Evolutionary conservation across 805 yeast species (phyloP).

Genomic region (Lipomyces spencermartinsiae): DNA sequence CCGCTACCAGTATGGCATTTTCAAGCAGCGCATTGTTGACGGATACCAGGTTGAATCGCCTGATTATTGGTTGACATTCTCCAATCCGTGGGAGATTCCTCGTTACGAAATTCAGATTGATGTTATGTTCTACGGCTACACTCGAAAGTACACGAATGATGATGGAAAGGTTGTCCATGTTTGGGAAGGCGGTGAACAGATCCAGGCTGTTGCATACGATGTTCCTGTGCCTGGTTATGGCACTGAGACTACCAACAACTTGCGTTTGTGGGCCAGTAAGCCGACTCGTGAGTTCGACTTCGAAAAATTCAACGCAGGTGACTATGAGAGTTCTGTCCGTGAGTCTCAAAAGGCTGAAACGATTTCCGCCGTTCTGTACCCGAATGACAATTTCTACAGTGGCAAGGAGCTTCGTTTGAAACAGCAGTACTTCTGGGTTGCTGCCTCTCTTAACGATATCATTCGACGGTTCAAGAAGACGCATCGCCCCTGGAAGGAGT

Average conservation of each 20-base stretch:
- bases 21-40: conserved; percentile 84
- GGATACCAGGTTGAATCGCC: conserved; percentile 96
- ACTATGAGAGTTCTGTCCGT: conserved; percentile 80
- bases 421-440: conserved; percentile 97
- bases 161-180: conserved; percentile 64
- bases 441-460: conserved; percentile 90
- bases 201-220: conserved; percentile 87
- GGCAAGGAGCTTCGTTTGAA: conserved; percentile 92
- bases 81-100: conserved; percentile 94
- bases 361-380: conserved; percentile 89
- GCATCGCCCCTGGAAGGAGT: conserved; percentile 76
- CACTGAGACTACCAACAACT: conserved; percentile 81
- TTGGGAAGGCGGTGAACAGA: conserved; percentile 91
- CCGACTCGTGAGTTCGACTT: conserved; percentile 93
- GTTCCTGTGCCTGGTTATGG: conserved; percentile 88
- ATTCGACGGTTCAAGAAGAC: conserved; percentile 86
- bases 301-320: conserved; percentile 88
- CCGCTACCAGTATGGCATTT: conserved; percentile 92
- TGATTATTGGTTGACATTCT: conserved; percentile 88
- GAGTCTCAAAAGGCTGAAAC: conserved; percentile 90
- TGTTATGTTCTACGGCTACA: conserved; percentile 86
- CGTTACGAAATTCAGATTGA: conserved; percentile 87
- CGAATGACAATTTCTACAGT: conserved; percentile 88
- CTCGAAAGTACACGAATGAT: conserved; percentile 57
- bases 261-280: conserved; percentile 87